These are phyloP conservation scores for Onygenales sp. DNA, from an alignment of 2,329 filamentous ascomycete genomes.

Conservation along the genomic window DNA sequence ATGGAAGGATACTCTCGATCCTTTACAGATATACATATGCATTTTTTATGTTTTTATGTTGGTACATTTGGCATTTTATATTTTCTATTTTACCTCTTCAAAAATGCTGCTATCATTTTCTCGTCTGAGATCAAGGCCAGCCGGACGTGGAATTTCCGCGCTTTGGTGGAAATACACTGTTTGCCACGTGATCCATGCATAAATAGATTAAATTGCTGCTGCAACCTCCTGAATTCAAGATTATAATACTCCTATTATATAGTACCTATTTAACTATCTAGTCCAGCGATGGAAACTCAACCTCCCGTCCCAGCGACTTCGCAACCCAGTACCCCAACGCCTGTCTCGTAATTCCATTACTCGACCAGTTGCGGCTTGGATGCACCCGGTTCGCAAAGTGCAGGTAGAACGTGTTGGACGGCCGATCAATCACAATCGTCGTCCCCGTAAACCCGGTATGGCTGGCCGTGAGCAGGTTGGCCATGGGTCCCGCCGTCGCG, in stretches of 20 bases:
- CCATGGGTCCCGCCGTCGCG: constrained; percentile 23
- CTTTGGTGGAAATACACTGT: no score
- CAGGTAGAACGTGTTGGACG: constrained; percentile 16
- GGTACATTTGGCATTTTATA: neutral
- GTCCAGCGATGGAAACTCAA: constrained; percentile 10
- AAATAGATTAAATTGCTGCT: no score
- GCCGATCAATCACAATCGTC: constrained; percentile 17
- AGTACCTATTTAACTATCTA: neutral
- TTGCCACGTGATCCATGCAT: no score
- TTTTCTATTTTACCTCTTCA: neutral
- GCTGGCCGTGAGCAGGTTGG: constrained; percentile 15
- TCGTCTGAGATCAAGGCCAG: no score
- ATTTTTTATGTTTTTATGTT: no score
- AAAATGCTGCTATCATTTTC: no score
- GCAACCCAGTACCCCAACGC: constrained; percentile 18
- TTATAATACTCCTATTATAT: neutral
- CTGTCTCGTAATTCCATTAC: constrained; percentile 14
- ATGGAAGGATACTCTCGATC: no score
- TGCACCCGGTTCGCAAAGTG: constrained; percentile 19
- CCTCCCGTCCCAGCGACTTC: constrained; percentile 13
- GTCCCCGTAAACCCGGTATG: constrained; percentile 21
- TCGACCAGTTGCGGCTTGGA: constrained; percentile 16
- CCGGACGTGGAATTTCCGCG: no score
- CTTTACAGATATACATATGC: no score
- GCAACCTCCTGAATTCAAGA: neutral